Percentiles rank a stretch among this genome's conserved stretches.
These are phyloP conservation scores for Clitopilus passeckerianus DNA, from an alignment of 768 basidiomycete genomes.

Conservation along the genomic window DNA sequence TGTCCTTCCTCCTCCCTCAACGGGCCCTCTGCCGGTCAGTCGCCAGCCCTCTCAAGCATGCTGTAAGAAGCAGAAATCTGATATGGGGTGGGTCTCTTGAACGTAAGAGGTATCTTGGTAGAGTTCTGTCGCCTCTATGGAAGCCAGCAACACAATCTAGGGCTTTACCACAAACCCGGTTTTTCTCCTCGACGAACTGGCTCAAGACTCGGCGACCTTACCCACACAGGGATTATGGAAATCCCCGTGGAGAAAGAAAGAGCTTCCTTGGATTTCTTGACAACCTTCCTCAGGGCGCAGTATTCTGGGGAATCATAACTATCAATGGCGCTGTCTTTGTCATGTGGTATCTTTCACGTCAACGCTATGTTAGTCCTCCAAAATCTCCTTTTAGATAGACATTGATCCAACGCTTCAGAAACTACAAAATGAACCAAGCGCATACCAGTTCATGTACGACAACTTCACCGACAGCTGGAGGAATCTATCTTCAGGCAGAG, in stretches of 20 bases:
- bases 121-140: neutral
- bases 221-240: conserved; percentile 8
- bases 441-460: conserved; percentile 44
- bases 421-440: conserved; percentile 28
- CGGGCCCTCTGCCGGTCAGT: conserved; percentile 4
- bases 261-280: conserved; percentile 38
- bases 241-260: neutral
- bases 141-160: neutral
- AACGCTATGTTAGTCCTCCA: conserved; percentile 25
- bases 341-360: conserved; percentile 46
- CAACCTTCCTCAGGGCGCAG: conserved; percentile 41
- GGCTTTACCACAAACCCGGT: conserved; percentile 1
- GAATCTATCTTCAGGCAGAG: conserved; percentile 59
- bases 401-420: conserved; percentile 13
- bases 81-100: neutral
- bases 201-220: conserved; percentile 9
- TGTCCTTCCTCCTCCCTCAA: conserved; percentile 7
- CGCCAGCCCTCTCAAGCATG: neutral
- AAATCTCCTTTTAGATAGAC: conserved; percentile 1
- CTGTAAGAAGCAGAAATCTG: neutral
- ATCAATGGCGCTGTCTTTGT: conserved; percentile 59
- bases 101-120: neutral
- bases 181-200: conserved; percentile 9
- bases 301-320: conserved; percentile 63
- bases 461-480: conserved; percentile 62